Evolutionary conservation across 805 yeast species (phyloP).

Genomic region (Barnettozyma sp.): DNA sequence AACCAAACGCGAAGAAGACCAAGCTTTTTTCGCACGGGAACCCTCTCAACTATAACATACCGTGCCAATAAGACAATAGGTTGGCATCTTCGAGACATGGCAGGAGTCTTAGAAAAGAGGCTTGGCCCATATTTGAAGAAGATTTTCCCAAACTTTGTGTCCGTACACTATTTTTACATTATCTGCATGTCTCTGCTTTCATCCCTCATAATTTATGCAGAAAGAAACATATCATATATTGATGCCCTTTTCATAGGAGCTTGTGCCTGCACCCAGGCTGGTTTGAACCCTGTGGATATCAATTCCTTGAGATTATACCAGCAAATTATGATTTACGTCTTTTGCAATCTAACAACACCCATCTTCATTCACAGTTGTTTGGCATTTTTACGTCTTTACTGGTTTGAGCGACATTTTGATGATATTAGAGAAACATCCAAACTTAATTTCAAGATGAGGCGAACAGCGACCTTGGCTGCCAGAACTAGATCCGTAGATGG

Average conservation of each 20-base stretch:
- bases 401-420: constrained; percentile 86
- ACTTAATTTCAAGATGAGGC: constrained; percentile 70
- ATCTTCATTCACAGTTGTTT: constrained; percentile 78
- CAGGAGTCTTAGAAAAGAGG: constrained; percentile 26
- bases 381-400: constrained; percentile 70
- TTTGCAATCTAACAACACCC: constrained; percentile 71
- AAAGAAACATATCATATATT: constrained; percentile 55
- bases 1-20: neutral
- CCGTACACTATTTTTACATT: constrained; percentile 72
- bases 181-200: constrained; percentile 50
- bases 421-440: constrained; percentile 75
- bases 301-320: constrained; percentile 66
- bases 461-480: constrained; percentile 67
- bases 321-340: constrained; percentile 62
- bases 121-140: constrained; percentile 33
- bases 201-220: constrained; percentile 74
- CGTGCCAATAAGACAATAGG: constrained; percentile 31
- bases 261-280: constrained; percentile 87
- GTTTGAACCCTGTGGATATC: constrained; percentile 71
- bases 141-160: constrained; percentile 38
- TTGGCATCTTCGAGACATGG: constrained; percentile 32
- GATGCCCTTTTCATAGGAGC: constrained; percentile 73
- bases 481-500: constrained; percentile 30
- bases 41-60: constrained; percentile 13
- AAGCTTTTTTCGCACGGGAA: constrained; percentile 8